phyloP scores from a whole-genome alignment of 441 rosid species.

The Euphorbia corollata region DNA sequence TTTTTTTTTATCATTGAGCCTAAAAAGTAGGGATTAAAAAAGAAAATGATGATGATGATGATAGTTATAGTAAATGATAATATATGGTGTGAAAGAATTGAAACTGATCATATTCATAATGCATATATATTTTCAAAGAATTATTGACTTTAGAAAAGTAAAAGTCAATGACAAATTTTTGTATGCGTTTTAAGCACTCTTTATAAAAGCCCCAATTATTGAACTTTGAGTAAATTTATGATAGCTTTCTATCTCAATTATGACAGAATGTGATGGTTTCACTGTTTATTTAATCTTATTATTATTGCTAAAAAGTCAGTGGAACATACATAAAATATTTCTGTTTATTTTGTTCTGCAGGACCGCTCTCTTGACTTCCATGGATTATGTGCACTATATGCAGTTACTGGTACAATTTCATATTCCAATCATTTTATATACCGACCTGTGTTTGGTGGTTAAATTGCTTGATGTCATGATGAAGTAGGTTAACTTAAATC shows the following conservation, averaged over 20 bases:
- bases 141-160: not conserved
- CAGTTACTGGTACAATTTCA: conserved; percentile 74
- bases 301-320: not conserved
- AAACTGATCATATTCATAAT: conserved; percentile 1
- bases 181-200: not conserved
- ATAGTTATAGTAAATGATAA: not conserved
- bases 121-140: not conserved
- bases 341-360: conserved; percentile 34
- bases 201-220: not conserved
- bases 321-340: conserved; percentile 18
- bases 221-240: not conserved
- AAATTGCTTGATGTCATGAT: not conserved
- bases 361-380: conserved; percentile 93
- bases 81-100: not conserved
- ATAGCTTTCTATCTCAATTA: not conserved
- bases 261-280: not conserved
- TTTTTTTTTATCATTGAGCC: not conserved
- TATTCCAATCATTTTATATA: conserved; percentile 5
- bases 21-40: not conserved
- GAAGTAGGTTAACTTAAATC: not conserved
- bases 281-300: conserved; percentile 14
- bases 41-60: not conserved
- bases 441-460: not conserved
- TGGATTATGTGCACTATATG: conserved; percentile 81
- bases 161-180: not conserved